phyloP scores from a whole-genome alignment of 768 basidiomycete genomes.

The Amanita rimosa region DNA sequence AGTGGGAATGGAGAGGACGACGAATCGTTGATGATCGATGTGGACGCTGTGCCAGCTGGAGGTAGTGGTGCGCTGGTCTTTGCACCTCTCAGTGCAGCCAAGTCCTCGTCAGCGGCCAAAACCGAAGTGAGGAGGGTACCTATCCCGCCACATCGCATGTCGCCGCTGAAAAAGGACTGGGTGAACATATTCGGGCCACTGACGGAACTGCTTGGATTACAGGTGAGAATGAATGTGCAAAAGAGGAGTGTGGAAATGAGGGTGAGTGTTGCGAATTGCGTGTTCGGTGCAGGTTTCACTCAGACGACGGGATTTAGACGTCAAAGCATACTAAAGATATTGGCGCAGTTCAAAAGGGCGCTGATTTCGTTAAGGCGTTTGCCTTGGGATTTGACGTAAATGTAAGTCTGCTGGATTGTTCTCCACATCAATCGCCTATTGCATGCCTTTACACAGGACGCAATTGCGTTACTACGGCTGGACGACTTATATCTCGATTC shows the following conservation, averaged over 20 bases:
- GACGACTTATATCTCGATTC: constrained; percentile 98
- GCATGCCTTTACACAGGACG: constrained; percentile 44
- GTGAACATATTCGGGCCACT: constrained; percentile 89
- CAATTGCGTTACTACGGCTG: constrained; percentile 87
- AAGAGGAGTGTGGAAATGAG: constrained; percentile 85
- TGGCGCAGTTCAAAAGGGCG: constrained; percentile 91
- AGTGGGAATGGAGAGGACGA: background rate
- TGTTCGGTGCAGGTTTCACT: background rate
- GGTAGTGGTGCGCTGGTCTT: constrained; percentile 29
- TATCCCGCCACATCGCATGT: constrained; percentile 96
- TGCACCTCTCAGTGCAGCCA: constrained; percentile 41
- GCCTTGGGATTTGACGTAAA: constrained; percentile 93
- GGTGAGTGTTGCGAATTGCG: constrained; percentile 36
- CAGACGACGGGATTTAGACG: constrained; percentile 38
- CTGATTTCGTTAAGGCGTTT: constrained; percentile 94
- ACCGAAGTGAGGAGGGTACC: constrained; percentile 83
- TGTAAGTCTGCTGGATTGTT: constrained; percentile 27
- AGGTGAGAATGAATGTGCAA: constrained; percentile 95
- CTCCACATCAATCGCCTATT: background rate
- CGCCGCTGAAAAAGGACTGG: constrained; percentile 95
- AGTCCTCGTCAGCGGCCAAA: constrained; percentile 66
- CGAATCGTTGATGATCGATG: constrained; percentile 24
- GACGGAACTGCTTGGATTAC: constrained; percentile 88
- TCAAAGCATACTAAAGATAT: constrained; percentile 91
- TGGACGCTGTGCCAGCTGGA: constrained; percentile 58